Evolutionary conservation across 805 yeast species (phyloP).

Genomic region (Schwanniomyces sp.): DNA sequence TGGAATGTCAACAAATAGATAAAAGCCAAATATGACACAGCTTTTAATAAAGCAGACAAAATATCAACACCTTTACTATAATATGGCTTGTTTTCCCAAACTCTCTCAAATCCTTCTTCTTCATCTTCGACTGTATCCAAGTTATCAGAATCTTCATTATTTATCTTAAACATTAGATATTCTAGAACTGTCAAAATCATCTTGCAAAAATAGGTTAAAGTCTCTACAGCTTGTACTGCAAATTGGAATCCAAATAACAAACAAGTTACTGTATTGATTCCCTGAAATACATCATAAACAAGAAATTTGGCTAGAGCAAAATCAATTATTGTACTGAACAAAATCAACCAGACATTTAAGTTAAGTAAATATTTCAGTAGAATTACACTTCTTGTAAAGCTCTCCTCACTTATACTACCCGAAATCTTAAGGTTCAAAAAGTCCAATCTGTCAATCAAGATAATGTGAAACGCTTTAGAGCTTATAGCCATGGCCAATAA

Average conservation of each 20-base stretch:
- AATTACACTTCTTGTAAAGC: constrained; percentile 17
- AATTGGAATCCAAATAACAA: constrained; percentile 76
- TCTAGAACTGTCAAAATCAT: constrained; percentile 57
- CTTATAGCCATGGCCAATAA: constrained; percentile 28
- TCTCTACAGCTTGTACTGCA: constrained; percentile 59
- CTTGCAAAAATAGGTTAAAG: constrained; percentile 47
- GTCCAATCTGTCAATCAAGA: constrained; percentile 56
- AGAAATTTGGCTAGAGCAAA: constrained; percentile 51
- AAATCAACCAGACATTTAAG: constrained; percentile 45
- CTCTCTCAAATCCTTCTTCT: constrained; percentile 52
- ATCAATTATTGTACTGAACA: constrained; percentile 50
- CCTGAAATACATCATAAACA: constrained; percentile 54
- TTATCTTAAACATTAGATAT: constrained; percentile 41
- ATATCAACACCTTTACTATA: constrained; percentile 60
- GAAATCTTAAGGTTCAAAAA: constrained; percentile 26
- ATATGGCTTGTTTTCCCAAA: constrained; percentile 71
- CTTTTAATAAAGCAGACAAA: constrained; percentile 40
- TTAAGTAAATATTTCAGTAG: constrained; percentile 32
- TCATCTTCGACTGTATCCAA: constrained; percentile 6
- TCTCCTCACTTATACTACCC: constrained; percentile 19
- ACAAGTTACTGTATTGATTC: constrained; percentile 53
- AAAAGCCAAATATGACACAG: constrained; percentile 28
- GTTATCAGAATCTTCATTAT: constrained; percentile 14
- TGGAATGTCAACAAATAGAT: constrained; percentile 34
- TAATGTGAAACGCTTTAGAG: constrained; percentile 75